Evolutionary conservation across 306 rosid genomes (phyloP).

Genomic region (Casuarina cunninghamiana): DNA sequence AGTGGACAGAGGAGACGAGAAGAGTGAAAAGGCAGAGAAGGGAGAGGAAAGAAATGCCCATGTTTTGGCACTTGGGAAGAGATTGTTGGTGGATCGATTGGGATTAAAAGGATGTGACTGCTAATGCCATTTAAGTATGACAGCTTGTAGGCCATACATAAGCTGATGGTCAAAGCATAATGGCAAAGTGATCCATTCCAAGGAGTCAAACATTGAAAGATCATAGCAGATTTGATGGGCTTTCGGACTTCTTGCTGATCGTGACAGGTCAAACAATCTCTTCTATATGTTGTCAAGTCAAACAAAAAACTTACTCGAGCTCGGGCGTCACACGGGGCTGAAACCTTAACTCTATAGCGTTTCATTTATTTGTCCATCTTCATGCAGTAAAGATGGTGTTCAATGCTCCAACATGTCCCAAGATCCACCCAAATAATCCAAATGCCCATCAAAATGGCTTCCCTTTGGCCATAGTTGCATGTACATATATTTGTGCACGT

Average conservation of each 20-base stretch:
- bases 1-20: conserved; percentile 31
- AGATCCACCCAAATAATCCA: too few species aligned
- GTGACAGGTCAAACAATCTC: neutral
- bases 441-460: too few species aligned
- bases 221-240: neutral
- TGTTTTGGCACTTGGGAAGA: conserved; percentile 3
- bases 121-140: too few species aligned
- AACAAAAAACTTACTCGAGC: too few species aligned
- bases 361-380: too few species aligned
- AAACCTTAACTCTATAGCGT: too few species aligned
- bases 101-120: neutral
- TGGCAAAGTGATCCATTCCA: neutral
- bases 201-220: neutral
- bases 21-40: conserved; percentile 20
- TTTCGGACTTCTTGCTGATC: neutral
- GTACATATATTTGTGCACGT: too few species aligned
- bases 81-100: neutral
- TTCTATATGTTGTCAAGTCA: too few species aligned
- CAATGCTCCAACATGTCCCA: too few species aligned
- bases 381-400: too few species aligned
- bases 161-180: neutral
- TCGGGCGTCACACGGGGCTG: too few species aligned
- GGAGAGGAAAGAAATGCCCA: neutral
- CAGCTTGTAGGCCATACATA: neutral
- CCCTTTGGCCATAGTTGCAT: too few species aligned